A percentile compares a stretch with the other conserved stretches of the same genome.
Conservation (phyloP, 768 basidiomycete species). For the Leucosporidium scottii region DNA sequence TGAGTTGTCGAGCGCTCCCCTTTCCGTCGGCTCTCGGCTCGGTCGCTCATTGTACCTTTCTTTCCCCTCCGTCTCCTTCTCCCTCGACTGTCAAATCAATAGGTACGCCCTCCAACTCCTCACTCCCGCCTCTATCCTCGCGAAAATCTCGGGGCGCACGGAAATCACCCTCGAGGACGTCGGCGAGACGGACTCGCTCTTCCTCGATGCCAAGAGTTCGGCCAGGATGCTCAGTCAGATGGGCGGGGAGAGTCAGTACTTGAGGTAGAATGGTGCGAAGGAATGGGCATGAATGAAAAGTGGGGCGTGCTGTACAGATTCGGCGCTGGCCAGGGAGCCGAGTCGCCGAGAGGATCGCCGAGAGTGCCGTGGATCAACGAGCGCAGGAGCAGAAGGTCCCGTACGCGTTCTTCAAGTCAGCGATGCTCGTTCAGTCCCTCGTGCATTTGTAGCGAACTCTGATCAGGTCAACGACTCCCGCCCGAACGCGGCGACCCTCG, state of each 20-base stretch:
- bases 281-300: background rate
- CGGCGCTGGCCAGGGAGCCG: too few species aligned
- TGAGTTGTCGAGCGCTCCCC: constrained; percentile 2
- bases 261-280: constrained; percentile 21
- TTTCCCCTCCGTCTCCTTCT: background rate
- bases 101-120: constrained; percentile 88
- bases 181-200: constrained; percentile 83
- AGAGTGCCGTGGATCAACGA: too few species aligned
- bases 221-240: constrained; percentile 17
- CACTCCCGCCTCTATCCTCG: constrained; percentile 82
- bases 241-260: constrained; percentile 28
- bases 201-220: constrained; percentile 64
- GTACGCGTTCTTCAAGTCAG: too few species aligned
- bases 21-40: too few species aligned
- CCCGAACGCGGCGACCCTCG: too few species aligned
- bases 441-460: too few species aligned
- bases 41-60: background rate
- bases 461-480: too few species aligned
- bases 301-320: background rate
- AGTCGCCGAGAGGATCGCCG: background rate
- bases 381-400: too few species aligned
- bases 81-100: background rate
- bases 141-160: constrained; percentile 63
- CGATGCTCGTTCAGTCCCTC: too few species aligned
- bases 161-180: constrained; percentile 85